Evolutionary conservation across 2,329 filamentous ascomycete genomes (phyloP).

Genomic region (Claviceps quebecensis): DNA sequence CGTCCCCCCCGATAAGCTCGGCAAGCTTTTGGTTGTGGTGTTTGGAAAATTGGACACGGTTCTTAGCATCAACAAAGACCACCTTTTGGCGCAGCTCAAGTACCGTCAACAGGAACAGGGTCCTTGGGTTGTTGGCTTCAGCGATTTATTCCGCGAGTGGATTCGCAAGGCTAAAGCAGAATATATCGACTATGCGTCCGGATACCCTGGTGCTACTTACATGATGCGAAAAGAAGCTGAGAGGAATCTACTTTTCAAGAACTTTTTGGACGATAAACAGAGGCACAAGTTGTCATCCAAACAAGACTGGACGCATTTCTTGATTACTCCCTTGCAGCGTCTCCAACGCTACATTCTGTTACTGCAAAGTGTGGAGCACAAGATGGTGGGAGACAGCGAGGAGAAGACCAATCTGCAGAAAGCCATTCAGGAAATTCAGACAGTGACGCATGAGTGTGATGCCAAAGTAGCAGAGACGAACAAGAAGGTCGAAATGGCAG

Average conservation of each 20-base stretch:
- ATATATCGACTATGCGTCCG: conserved; percentile 84
- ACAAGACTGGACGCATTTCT: conserved; percentile 84
- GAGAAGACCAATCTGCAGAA: conserved; percentile 74
- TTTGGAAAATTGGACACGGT: conserved; percentile 87
- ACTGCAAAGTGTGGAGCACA: conserved; percentile 68
- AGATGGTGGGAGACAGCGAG: conserved; percentile 70
- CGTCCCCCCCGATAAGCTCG: conserved; percentile 62
- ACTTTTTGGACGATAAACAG: conserved; percentile 70
- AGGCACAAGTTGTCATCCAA: conserved; percentile 68
- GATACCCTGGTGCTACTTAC: conserved; percentile 72
- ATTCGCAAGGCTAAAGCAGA: conserved; percentile 81
- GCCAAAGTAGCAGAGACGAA: conserved; percentile 82
- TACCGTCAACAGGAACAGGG: conserved; percentile 95
- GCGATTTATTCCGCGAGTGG: conserved; percentile 96
- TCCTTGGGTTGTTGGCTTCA: conserved; percentile 86
- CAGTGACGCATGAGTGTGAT: conserved; percentile 82
- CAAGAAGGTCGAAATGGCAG: conserved; percentile 78
- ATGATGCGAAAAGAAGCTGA: conserved; percentile 73
- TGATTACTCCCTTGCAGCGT: conserved; percentile 86
- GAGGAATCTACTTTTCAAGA: conserved; percentile 70
- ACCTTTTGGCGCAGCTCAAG: conserved; percentile 83
- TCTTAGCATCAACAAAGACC: conserved; percentile 82
- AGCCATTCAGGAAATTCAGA: conserved; percentile 83
- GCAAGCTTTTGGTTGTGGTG: conserved; percentile 68
- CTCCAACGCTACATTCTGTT: conserved; percentile 82